phyloP scores from a whole-genome alignment of 2,329 filamentous ascomycete genomes.

The Endocalyx cinctus region DNA sequence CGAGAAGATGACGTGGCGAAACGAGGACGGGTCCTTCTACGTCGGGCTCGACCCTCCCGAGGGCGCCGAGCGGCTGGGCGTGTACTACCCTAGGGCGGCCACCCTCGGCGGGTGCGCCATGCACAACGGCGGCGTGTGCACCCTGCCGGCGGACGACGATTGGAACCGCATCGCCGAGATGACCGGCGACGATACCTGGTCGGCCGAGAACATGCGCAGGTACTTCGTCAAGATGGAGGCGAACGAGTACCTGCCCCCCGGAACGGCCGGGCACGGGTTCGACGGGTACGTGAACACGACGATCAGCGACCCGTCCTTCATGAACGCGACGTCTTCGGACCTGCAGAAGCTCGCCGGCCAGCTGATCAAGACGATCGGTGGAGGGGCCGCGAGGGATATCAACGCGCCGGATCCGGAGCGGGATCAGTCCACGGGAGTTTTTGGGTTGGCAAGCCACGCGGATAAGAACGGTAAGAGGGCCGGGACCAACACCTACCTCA shows the following conservation, averaged over 20 bases:
- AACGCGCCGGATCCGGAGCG: conserved; percentile 21
- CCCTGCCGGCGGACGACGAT: conserved; percentile 24
- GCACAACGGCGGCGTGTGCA: conserved; percentile 25
- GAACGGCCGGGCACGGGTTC: conserved; percentile 23
- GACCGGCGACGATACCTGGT: conserved; percentile 24
- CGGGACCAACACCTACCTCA: conserved; percentile 45
- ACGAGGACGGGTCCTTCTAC: conserved; percentile 26
- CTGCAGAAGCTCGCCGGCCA: conserved; percentile 17
- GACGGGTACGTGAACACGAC: conserved; percentile 24
- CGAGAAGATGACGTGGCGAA: conserved; percentile 24
- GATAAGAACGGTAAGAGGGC: conserved; percentile 22
- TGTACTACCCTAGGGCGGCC: conserved; percentile 30
- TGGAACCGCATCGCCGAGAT: conserved; percentile 25
- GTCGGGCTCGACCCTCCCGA: conserved; percentile 27
- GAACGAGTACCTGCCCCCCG: conserved; percentile 21
- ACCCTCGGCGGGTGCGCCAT: conserved; percentile 30
- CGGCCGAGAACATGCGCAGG: conserved; percentile 20
- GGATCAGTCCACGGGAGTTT: conserved; percentile 22
- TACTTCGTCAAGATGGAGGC: conserved; percentile 23
- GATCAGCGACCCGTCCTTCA: conserved; percentile 22
- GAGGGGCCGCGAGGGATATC: conserved; percentile 21
- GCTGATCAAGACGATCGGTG: conserved; percentile 18
- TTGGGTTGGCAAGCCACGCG: conserved; percentile 20
- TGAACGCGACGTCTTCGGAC: conserved; percentile 16
- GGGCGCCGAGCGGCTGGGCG: conserved; percentile 25